Evolutionary conservation across 2,329 filamentous ascomycete genomes (phyloP).

Genomic region (Ophiostoma ips): DNA sequence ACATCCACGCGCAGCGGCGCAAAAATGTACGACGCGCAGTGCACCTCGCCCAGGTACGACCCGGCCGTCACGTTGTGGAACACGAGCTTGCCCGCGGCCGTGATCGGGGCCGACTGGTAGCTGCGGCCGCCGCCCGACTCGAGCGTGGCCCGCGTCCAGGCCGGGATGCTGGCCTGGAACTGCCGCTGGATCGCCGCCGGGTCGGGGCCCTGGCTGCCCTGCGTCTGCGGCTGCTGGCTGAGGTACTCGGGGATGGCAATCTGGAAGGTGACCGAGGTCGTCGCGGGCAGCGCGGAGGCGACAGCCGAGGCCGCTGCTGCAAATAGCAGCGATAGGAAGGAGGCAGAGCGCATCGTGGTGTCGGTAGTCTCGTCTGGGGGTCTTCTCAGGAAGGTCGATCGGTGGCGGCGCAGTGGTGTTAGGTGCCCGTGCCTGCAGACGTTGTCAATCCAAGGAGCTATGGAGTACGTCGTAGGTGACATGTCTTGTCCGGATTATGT

Average conservation of each 20-base stretch:
- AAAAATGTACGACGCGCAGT: conserved; percentile 62
- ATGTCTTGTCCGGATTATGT: neutral
- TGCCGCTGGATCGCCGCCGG: neutral
- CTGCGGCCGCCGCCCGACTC: conserved; percentile 38
- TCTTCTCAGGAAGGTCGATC: too few species aligned
- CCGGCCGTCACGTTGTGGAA: conserved; percentile 59
- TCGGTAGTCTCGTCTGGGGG: neutral
- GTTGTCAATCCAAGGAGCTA: neutral
- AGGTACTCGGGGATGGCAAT: conserved; percentile 6
- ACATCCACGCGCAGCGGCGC: conserved; percentile 71
- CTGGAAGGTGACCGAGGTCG: conserved; percentile 10
- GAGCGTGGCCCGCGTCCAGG: conserved; percentile 54
- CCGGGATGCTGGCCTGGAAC: conserved; percentile 28
- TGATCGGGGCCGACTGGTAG: conserved; percentile 47
- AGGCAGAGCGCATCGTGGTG: conserved; percentile 2
- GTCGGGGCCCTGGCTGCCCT: neutral
- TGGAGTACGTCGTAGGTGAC: too few species aligned
- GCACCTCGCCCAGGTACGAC: conserved; percentile 71
- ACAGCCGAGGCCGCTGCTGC: conserved; percentile 2
- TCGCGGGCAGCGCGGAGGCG: neutral
- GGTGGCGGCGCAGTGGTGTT: too few species aligned
- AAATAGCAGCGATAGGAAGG: conserved; percentile 2
- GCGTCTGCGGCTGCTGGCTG: neutral
- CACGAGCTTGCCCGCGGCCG: conserved; percentile 54
- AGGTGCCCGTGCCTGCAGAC: neutral